These are phyloP conservation scores for Hibiscus mutabilis DNA, from an alignment of 345 rosid species.

Conservation along the genomic window DNA sequence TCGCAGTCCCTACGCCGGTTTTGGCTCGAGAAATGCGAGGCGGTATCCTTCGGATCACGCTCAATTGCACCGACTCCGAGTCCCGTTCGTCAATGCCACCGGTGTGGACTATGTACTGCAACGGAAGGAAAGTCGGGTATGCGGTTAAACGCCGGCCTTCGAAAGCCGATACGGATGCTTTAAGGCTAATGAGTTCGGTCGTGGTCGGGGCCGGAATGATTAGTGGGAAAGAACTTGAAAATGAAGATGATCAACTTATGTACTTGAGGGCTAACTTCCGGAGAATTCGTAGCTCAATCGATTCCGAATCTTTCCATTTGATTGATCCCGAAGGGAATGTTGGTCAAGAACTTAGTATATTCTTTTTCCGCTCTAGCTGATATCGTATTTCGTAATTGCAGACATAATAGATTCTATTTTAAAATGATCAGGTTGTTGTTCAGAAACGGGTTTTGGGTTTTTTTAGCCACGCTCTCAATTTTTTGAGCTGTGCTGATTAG, in stretches of 20 bases:
- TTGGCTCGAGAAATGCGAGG: conserved; percentile 67
- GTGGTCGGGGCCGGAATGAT: conserved; percentile 55
- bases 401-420: no score
- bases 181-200: conserved; percentile 42
- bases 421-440: not conserved
- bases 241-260: conserved; percentile 44
- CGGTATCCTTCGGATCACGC: conserved; percentile 50
- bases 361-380: conserved; percentile 38
- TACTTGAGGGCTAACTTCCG: conserved; percentile 58
- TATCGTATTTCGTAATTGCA: not conserved
- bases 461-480: not conserved
- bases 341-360: conserved; percentile 73
- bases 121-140: conserved; percentile 66
- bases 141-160: conserved; percentile 47
- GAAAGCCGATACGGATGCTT: conserved; percentile 36
- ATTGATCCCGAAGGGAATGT: conserved; percentile 61
- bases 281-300: conserved; percentile 37
- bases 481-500: conserved; percentile 6
- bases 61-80: conserved; percentile 28
- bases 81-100: conserved; percentile 24
- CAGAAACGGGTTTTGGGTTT: not conserved
- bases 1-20: conserved; percentile 44
- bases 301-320: conserved; percentile 66
- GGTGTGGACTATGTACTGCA: conserved; percentile 57
- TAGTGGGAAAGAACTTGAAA: conserved; percentile 31